These are phyloP conservation scores for Penicillium psychrosexuale DNA, from an alignment of 2,329 filamentous ascomycete genomes.

Conservation along the genomic window DNA sequence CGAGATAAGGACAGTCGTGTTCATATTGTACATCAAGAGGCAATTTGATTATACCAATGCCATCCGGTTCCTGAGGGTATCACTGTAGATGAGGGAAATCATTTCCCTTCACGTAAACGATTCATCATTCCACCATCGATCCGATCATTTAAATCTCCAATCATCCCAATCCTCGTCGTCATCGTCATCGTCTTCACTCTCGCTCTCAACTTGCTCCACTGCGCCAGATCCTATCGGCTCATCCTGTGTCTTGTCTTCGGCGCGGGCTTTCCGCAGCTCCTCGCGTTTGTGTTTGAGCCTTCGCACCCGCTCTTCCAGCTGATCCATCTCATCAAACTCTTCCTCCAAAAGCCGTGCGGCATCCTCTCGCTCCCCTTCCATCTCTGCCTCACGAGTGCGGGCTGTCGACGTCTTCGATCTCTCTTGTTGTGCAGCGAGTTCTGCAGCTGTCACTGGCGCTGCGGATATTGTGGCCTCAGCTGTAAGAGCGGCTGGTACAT, in stretches of 20 bases:
- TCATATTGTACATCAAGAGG: slow-evolving; percentile 15
- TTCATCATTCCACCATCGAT: slow-evolving; percentile 21
- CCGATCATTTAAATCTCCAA: slow-evolving; percentile 39
- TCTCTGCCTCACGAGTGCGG: slow-evolving; percentile 50
- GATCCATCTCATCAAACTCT: slow-evolving; percentile 80
- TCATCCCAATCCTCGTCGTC: slow-evolving; percentile 51
- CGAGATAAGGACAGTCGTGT: background rate
- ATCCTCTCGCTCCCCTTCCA: slow-evolving; percentile 71
- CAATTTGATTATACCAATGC: slow-evolving; percentile 16
- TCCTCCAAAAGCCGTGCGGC: slow-evolving; percentile 68
- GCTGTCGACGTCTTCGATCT: slow-evolving; percentile 45
- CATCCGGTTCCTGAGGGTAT: slow-evolving; percentile 33
- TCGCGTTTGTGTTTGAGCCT: slow-evolving; percentile 69
- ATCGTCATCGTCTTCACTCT: slow-evolving; percentile 60
- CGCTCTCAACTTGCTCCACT: slow-evolving; percentile 38
- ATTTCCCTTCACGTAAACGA: slow-evolving; percentile 24
- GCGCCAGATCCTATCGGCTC: slow-evolving; percentile 23
- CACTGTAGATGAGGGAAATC: slow-evolving; percentile 32
- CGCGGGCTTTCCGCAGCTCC: slow-evolving; percentile 53
- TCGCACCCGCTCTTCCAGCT: slow-evolving; percentile 68
- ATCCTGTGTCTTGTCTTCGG: slow-evolving; percentile 26
- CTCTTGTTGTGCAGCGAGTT: slow-evolving; percentile 56
- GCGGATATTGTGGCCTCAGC: slow-evolving; percentile 63
- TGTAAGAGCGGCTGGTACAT: slow-evolving; percentile 31
- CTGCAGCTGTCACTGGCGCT: slow-evolving; percentile 63